A percentile compares a stretch with the other conserved stretches of the same genome.
Evolutionary conservation across 1,284 basidiomycete species (phyloP).

Genomic region (Rhizoctonia solani): DNA sequence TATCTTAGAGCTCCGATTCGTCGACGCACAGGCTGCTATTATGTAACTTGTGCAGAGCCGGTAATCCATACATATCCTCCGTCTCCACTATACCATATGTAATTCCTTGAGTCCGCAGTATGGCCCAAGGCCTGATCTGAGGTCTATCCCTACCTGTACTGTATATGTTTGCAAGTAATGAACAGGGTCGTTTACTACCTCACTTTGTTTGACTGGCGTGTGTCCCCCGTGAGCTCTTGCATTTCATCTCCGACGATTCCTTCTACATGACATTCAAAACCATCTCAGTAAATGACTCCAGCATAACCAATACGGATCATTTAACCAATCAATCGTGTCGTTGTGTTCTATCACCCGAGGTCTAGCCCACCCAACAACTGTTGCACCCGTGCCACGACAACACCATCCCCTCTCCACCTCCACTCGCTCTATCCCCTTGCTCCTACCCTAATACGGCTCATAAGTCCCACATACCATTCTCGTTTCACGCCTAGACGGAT

Average conservation of each 20-base stretch:
- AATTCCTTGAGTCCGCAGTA: neutral
- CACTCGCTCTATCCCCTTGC: neutral
- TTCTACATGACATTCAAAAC: no score
- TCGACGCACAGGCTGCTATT: neutral
- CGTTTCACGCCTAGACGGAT: constrained; percentile 7
- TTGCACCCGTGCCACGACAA: no score
- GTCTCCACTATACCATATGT: no score
- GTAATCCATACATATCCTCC: constrained; percentile 31
- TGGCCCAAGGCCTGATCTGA: neutral
- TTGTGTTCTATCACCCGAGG: no score
- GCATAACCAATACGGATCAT: no score
- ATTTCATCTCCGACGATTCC: no score
- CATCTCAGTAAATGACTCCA: no score
- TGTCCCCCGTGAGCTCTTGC: no score
- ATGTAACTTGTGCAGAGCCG: constrained; percentile 23
- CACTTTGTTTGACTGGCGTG: neutral
- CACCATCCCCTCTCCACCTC: no score
- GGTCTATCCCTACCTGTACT: neutral
- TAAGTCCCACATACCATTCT: no score
- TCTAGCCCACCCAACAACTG: no score
- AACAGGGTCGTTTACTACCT: neutral
- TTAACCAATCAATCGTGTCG: no score
- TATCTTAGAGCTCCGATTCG: constrained; percentile 17
- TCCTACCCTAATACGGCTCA: neutral
- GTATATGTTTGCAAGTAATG: neutral